Base-by-base conservation (phyloP, 345 rosid genomes). In the Geranium brycei region DNA sequence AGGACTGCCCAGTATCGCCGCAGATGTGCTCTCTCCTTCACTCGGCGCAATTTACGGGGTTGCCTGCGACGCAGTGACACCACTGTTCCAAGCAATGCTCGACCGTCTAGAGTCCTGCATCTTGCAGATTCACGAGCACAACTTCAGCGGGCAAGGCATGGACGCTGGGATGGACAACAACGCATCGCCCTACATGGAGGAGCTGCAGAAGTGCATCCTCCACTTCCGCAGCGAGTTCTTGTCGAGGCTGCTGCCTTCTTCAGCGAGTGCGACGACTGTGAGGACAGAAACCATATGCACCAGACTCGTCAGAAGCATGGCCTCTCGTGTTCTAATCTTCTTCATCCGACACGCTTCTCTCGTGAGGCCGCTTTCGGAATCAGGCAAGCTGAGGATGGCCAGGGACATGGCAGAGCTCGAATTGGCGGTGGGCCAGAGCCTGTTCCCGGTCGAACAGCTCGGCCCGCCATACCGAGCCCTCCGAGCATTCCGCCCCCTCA, bases 391-490 rank as follows among this genome's bases (percentile, higher is more conserved):
- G 73, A 84, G 97, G 65, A 84, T 95, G 93, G 96, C 96, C 31
- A 80, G 85, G 73, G 99, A 95, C 79, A 95, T 95, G 99, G 99
- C 99, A 7, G 99, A 95, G 82, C 80, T 95, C 62, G 99, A 95
- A 83, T 79, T 95, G 65, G 83, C 95, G 5, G 96, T 95, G 58
- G 91, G 99, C 64, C 97, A 95, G 76, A 88, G 85, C 74, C 62
- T 95, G 75, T 91, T 87, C 73, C 96, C 97, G 1, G 96, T 91
- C n/a, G 97, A 95, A 78, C 97, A 91, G 68, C 93, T 95, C 5
- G 95, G 99, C 62, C 79, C 93, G 32, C 99, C 99, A 0, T 91
- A 91, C 71, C 81, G 88, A 69, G 97, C 99, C 59, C 96, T 95
- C 58, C 80, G 99, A 67, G 96, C 99, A 64, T 95, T 95, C 64